These are phyloP conservation scores for Colletotrichum chrysophilum DNA, from an alignment of 2,329 filamentous ascomycete genomes.

Conservation along the genomic window DNA sequence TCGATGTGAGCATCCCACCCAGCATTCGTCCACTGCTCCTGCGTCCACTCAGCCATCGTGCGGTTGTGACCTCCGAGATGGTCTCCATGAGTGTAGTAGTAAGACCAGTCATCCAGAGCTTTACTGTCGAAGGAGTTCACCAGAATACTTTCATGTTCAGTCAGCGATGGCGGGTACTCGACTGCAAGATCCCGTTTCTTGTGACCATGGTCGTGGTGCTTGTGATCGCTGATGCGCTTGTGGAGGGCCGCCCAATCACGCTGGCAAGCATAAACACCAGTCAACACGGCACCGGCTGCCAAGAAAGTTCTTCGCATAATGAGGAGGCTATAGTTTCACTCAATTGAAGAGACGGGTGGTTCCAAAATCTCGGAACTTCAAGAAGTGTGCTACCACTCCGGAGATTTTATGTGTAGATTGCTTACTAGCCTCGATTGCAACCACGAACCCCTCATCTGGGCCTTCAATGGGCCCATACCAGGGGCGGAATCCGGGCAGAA, in stretches of 20 bases:
- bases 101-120: slow-evolving; percentile 4
- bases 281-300: neutral
- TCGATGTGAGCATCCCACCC: neutral
- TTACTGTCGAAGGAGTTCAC: slow-evolving; percentile 12
- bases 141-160: neutral
- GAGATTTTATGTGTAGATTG: neutral
- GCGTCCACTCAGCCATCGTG: slow-evolving; percentile 8
- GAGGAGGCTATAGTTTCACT: neutral
- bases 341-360: neutral
- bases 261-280: neutral
- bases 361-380: neutral
- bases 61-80: slow-evolving; percentile 13
- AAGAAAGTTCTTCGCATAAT: neutral
- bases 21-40: neutral
- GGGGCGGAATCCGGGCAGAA: neutral
- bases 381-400: neutral
- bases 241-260: slow-evolving; percentile 2
- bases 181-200: slow-evolving; percentile 3
- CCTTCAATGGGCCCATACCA: fast-evolving
- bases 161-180: neutral
- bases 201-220: neutral
- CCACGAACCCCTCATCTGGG: neutral
- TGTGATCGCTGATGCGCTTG: neutral
- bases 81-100: slow-evolving; percentile 13
- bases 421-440: neutral